A percentile compares a stretch with the other conserved stretches of the same genome.
Conservation (phyloP, 805 yeast species). For the Cyberlindnera petersonii region DNA sequence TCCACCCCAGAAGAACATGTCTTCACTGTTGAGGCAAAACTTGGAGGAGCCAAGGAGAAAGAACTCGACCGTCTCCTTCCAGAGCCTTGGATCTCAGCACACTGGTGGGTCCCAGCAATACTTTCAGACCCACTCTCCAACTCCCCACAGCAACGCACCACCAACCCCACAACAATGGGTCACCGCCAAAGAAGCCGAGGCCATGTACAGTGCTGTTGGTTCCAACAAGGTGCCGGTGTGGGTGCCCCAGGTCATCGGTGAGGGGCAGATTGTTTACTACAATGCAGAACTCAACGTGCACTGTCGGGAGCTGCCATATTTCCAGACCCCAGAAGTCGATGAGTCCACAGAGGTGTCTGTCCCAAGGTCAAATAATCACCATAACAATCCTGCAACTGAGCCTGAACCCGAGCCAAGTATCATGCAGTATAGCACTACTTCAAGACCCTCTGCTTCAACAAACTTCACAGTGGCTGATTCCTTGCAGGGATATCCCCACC, state of each 20-base stretch:
- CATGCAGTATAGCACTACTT: background rate
- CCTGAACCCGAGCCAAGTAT: background rate
- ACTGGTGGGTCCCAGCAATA: background rate
- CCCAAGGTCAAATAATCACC: slow-evolving; percentile 16
- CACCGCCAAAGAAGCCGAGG: slow-evolving; percentile 35
- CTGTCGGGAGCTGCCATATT: slow-evolving; percentile 55
- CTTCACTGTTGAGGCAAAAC: slow-evolving; percentile 24
- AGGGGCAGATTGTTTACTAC: slow-evolving; percentile 54
- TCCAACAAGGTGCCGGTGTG: slow-evolving; percentile 43
- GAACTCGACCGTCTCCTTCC: slow-evolving; percentile 46
- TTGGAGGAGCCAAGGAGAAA: slow-evolving; percentile 34
- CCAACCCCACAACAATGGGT: slow-evolving; percentile 23
- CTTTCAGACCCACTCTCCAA: slow-evolving; percentile 7
- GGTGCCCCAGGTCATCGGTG: slow-evolving; percentile 57
- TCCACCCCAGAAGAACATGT: slow-evolving; percentile 7
- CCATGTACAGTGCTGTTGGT: slow-evolving; percentile 33
- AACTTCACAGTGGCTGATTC: slow-evolving; percentile 1
- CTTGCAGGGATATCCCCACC: slow-evolving; percentile 1
- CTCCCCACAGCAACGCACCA: background rate
- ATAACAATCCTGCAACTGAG: background rate
- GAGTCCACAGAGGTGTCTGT: slow-evolving; percentile 27
- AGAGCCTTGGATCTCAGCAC: slow-evolving; percentile 30
- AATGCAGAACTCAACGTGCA: slow-evolving; percentile 57
- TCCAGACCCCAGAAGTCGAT: slow-evolving; percentile 36
- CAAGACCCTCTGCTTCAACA: slow-evolving; percentile 19